phyloP scores from a whole-genome alignment of 225 moss, liverwort and hornwort genomes.

The Physcomitrium patens region DNA sequence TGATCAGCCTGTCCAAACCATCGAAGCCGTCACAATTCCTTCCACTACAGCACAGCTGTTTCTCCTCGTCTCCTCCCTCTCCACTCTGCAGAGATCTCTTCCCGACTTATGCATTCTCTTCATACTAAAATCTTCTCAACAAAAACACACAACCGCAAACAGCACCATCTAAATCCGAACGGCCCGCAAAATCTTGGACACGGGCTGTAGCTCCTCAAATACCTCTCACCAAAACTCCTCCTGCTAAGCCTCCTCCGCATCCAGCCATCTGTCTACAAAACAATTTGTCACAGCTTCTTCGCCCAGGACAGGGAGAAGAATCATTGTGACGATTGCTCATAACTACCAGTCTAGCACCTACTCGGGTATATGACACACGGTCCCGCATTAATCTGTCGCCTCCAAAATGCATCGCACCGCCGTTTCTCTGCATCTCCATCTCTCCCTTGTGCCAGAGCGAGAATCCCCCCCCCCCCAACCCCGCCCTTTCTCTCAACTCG shows the following conservation, averaged over 20 bases:
- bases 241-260: neutral
- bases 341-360: constrained; percentile 3
- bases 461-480: neutral
- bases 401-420: constrained; percentile 23
- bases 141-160: neutral
- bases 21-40: constrained; percentile 19
- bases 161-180: too few species aligned
- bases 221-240: too few species aligned
- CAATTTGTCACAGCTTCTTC: constrained; percentile 5
- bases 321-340: neutral
- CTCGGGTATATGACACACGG: constrained; percentile 8
- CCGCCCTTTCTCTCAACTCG: neutral
- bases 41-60: neutral
- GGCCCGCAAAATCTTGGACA: too few species aligned
- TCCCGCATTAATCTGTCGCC: constrained; percentile 29
- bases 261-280: neutral
- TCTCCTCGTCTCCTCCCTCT: neutral
- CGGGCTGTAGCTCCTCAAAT: neutral
- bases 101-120: neutral
- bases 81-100: too few species aligned
- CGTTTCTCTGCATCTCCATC: constrained; percentile 16
- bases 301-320: neutral
- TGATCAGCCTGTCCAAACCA: constrained; percentile 5
- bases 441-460: neutral
- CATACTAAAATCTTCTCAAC: neutral